Evolutionary conservation across 2,329 filamentous ascomycete species (phyloP), one percentile per base, ranked within the genome.

Genomic region (Botrytis paeoniae): DNA sequence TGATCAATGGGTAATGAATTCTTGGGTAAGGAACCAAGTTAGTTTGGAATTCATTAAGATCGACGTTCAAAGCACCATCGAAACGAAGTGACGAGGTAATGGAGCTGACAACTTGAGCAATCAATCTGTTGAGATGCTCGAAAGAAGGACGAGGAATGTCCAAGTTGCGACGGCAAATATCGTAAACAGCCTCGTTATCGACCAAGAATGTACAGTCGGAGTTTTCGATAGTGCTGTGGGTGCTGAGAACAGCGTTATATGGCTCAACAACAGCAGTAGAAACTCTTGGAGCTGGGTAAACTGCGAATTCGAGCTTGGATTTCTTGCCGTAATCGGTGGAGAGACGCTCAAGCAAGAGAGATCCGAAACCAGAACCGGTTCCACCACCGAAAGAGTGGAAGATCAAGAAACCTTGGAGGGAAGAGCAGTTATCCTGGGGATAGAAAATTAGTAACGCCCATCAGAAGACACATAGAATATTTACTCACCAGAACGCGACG

Each of bases 361-460:
- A 88, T 78, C 89, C 89, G 76, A 91, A 91, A 68, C 89, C 89
- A 77, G 89, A 91, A 70, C 89, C 89, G 75, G 89, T 91, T 82
- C 89, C 89, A 79, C 89, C 89, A 76, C 89, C 89, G 76, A 91
- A 91, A 16, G 89, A 91, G 83, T 91, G 89, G 85, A 91, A 91
- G 81, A 91, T 87, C 76, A 91, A 82, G 84, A 91, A 91, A 71
- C 89, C 89, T 81, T 91, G 89, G 69, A 91, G 86, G 74, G 87
- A 89, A 45, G 85, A 85, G 83, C 89, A 91, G 83, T 89, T 91
- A 80, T 91, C 89, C 89, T 80, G 66, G 39, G 37, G 35, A 18
- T 29, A 51, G 12, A 64, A 66, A 29, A 74, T 65, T 74, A 70
- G 75, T 63, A 57, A 70, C 48, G 66, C 29, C 29, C 59, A n/a